phyloP scores from a whole-genome alignment of 176 grass and related monocot genomes.

The Chrysopogon serrulatus region DNA sequence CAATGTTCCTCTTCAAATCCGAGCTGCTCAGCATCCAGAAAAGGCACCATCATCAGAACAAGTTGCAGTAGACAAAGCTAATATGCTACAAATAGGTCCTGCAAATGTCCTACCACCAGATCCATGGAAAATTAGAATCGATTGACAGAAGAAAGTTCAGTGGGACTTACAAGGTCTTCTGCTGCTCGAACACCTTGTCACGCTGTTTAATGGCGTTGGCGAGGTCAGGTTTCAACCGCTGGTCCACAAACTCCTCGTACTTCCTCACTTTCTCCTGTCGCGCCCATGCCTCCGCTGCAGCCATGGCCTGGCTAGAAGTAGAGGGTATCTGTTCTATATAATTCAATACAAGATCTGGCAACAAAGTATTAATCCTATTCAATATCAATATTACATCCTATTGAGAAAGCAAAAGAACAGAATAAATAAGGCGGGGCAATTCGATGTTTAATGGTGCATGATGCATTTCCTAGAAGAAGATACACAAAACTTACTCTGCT shows the following conservation, averaged over 20 bases:
- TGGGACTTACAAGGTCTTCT: slow-evolving; percentile 79
- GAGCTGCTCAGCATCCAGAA: slow-evolving; percentile 28
- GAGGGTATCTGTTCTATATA: not conserved
- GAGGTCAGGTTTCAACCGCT: slow-evolving; percentile 69
- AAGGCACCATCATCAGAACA: not conserved
- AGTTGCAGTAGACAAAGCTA: not conserved
- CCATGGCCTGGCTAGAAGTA: not conserved
- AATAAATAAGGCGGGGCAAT: not conserved
- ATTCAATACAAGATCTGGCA: not conserved
- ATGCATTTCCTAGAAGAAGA: not conserved
- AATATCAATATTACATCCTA: not conserved
- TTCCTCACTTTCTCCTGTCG: slow-evolving; percentile 70
- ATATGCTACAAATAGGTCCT: not conserved
- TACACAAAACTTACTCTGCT: not conserved
- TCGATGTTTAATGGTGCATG: not conserved
- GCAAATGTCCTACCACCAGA: not conserved
- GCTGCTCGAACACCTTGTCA: slow-evolving; percentile 70
- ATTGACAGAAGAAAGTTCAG: not conserved
- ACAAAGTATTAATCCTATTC: not conserved
- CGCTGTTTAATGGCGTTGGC: slow-evolving; percentile 62
- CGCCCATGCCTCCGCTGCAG: not conserved
- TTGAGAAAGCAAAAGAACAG: not conserved
- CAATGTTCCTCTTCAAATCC: slow-evolving; percentile 91
- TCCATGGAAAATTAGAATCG: not conserved
- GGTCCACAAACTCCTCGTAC: slow-evolving; percentile 77